Evolutionary conservation across 352 stramenopile genomes (phyloP), one percentile per base, ranked within the genome.

Genomic region (Phytophthora meadii): DNA sequence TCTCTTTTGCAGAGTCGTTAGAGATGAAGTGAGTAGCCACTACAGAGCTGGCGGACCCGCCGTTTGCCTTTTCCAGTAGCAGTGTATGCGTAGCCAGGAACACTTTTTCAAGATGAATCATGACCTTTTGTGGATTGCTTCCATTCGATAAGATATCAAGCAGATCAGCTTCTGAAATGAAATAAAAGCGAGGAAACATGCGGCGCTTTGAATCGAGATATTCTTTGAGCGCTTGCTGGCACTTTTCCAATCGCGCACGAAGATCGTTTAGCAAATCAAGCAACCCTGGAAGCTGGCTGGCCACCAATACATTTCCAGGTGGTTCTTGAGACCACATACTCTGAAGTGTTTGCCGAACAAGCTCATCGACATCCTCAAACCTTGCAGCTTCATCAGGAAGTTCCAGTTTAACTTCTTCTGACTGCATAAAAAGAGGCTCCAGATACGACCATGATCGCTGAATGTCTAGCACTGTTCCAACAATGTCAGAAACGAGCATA

Each of bases 401-500:
- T 48, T 98, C 96, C 2, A 83, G 74, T 58, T 98, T 98, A 4
- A 98, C 95, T 62, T 99, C 95, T 14, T 99, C 96, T 1, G 93
- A 98, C 3, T 81, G 65, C 56, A 98, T 97, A 55, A 99, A 99
- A 1, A 99, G 78, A 12, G 96, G 95, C 65, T 98, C 96, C 4
- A 99, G 66, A 65, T 98, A 99, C 15, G 85, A 97, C 95, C 96
- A 99, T 12, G 92, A 95, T 10, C 93, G 88, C 73, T 99, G 94
- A 61, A 99, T 99, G 49, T 98, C 94, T 28, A 82, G 84, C 24
- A 99, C 64, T n/a, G 95, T 61, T 48, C 32, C 72, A 65, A 81
- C 95, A 5, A 96, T 88, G 66, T 99, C 96, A 4, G 84, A 83
- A 15, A 96, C 76, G n/a, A 90, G 65, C 52, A 81, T 77, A 3